phyloP scores from a whole-genome alignment of 495 filamentous ascomycete species.

The Aspergillus heteromorphus region DNA sequence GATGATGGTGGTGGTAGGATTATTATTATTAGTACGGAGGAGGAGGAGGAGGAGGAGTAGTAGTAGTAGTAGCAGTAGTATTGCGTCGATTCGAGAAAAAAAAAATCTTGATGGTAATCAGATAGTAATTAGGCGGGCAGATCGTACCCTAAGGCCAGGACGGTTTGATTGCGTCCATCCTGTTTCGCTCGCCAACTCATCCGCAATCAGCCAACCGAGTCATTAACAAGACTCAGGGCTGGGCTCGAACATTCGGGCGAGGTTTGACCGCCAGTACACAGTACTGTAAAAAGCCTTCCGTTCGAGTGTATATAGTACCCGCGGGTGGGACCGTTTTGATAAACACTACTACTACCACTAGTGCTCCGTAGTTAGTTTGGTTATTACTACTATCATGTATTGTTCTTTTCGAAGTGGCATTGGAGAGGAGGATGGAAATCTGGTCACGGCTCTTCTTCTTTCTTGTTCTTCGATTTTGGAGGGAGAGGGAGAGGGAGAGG shows the following conservation, averaged over 20 bases:
- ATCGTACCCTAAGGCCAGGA: background rate
- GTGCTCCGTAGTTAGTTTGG: conserved; percentile 1
- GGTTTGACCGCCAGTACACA: conserved; percentile 20
- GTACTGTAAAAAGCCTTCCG: conserved; percentile 13
- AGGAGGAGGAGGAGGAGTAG: too few relatives aligned
- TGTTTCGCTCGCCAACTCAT: conserved; percentile 5
- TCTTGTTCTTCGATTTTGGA: too few relatives aligned
- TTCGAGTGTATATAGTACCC: conserved; percentile 19
- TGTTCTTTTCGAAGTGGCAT: background rate
- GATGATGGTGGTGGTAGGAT: too few relatives aligned
- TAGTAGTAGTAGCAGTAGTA: too few relatives aligned
- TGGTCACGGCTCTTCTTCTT: too few relatives aligned
- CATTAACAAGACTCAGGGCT: conserved; percentile 5
- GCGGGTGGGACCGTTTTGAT: conserved; percentile 17
- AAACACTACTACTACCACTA: background rate
- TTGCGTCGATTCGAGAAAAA: too few relatives aligned
- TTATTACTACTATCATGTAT: background rate
- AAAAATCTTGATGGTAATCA: background rate
- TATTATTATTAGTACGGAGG: too few relatives aligned
- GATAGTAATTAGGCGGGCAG: background rate
- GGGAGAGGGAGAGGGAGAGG: too few relatives aligned
- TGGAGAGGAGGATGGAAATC: background rate
- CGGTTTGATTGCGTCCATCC: background rate
- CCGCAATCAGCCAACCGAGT: conserved; percentile 11
- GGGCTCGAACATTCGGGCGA: conserved; percentile 19